Evolutionary conservation across 306 rosid genomes (phyloP), one percentile per base, ranked within the genome.

Genomic region (Medicago lupulina): DNA sequence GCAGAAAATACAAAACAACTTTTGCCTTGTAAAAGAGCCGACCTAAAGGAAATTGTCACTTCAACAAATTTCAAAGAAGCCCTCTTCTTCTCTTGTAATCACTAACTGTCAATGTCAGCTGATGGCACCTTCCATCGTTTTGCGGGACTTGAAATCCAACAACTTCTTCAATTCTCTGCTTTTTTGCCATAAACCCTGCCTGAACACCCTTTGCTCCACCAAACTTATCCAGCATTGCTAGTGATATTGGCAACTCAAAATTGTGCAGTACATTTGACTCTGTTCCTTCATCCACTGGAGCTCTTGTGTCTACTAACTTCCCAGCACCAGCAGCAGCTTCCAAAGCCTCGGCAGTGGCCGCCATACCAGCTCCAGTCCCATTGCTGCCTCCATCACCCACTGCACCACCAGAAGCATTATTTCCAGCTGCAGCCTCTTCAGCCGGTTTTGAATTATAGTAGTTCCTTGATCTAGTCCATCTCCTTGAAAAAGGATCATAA

Each of bases 391-490:
- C 55, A 78, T 38, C 82, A 9, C 34, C 88, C 16, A 76, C 73
- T 40, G 78, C 40, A 7, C 46, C 85, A 34, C 69, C 77, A 10
- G 34, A 75, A 79, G 17, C 79, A 14, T 41, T 80, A 79, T 60
- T 84, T 77, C 62, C 89, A 67, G 80, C 90, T 5, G 62, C 77
- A 51, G 59, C 75, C 58, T 57, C 83, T 73, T 78, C 96, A 36
- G 86, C 91, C 4, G 90, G 89, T 44, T 85, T 85, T 60, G 88
- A 57, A 70, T 83, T 87, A 73, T 89, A 95, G 83, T 95, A 95
- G 81, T 95, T 95, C 77, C 92, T 95, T 23, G 98, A 92, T 82
- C 97, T 82, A 31, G 98, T 95, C 98, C 98, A 95, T 83, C 98
- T 85, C 86, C 97, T 90, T 15, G 98, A 95, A 83, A 95, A 95